Percentiles rank a stretch among this genome's conserved stretches.
Conservation (phyloP, 2,329 filamentous ascomycete species). For the Zalaria obscura region DNA sequence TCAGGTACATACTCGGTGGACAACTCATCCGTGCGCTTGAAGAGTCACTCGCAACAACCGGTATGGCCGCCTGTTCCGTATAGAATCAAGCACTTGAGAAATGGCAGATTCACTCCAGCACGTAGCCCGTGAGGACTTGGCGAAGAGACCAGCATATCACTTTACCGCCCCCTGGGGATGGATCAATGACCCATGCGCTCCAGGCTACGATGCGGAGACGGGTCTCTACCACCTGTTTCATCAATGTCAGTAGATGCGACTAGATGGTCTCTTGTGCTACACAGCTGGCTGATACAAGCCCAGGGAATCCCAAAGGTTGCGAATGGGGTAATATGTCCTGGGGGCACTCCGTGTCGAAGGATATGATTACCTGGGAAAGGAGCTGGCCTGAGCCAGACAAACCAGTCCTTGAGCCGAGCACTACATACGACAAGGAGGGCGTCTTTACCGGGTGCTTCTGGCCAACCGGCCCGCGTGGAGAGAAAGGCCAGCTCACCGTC, state of each 20-base stretch:
- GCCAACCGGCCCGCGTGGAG: not conserved
- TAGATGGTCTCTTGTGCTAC: not conserved
- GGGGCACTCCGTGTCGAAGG: not conserved
- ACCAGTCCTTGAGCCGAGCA: not conserved
- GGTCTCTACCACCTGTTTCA: slow-evolving; percentile 1
- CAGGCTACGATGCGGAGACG: not conserved
- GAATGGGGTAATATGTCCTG: not conserved
- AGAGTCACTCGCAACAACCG: too few species aligned
- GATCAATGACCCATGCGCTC: slow-evolving; percentile 1
- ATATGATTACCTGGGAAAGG: not conserved
- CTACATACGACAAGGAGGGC: not conserved
- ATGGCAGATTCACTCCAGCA: too few species aligned
- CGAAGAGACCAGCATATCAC: not conserved
- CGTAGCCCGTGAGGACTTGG: too few species aligned
- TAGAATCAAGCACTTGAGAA: too few species aligned
- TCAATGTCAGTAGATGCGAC: not conserved
- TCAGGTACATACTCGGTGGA: too few species aligned
- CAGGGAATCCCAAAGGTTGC: not conserved
- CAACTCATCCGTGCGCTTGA: too few species aligned
- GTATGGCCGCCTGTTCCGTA: too few species aligned
- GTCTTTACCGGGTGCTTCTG: slow-evolving; percentile 1
- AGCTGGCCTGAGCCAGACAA: not conserved
- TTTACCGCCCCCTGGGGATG: not conserved
- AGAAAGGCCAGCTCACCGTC: not conserved
- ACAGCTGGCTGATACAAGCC: not conserved